Percentiles rank a stretch among this genome's conserved stretches.
phyloP scores from a whole-genome alignment of 2,329 filamentous ascomycete species.

The Didymella segeticola region DNA sequence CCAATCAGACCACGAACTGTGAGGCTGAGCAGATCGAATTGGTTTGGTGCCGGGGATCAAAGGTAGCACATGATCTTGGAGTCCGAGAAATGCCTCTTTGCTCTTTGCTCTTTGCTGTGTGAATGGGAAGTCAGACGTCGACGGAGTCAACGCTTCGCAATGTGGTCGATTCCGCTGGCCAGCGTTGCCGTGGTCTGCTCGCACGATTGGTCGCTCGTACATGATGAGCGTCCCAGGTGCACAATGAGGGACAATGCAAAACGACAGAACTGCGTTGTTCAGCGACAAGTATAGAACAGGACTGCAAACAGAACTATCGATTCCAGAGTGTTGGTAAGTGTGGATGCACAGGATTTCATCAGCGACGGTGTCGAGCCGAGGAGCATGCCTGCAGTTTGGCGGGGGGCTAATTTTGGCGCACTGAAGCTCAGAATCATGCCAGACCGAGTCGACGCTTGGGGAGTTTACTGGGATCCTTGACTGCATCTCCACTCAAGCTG shows the following conservation, averaged over 20 bases:
- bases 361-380: constrained; percentile 3
- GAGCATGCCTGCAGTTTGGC: constrained; percentile 3
- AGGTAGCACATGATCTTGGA: constrained; percentile 10
- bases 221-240: background rate
- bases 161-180: constrained; percentile 11
- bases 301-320: constrained; percentile 13
- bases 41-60: constrained; percentile 16
- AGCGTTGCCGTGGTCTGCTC: background rate
- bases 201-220: background rate
- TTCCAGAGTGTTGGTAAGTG: constrained; percentile 6
- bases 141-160: background rate
- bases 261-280: background rate
- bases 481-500: background rate
- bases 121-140: background rate
- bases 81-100: constrained; percentile 9
- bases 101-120: background rate
- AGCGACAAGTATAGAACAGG: constrained; percentile 13
- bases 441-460: too few relatives aligned
- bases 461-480: background rate
- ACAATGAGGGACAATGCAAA: background rate
- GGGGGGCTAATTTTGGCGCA: constrained; percentile 18
- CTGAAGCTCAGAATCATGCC: background rate
- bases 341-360: constrained; percentile 12
- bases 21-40: constrained; percentile 14
- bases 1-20: constrained; percentile 3